These are phyloP conservation scores for Epichloe bromicola DNA, from an alignment of 2,329 filamentous ascomycete genomes.

Conservation along the genomic window DNA sequence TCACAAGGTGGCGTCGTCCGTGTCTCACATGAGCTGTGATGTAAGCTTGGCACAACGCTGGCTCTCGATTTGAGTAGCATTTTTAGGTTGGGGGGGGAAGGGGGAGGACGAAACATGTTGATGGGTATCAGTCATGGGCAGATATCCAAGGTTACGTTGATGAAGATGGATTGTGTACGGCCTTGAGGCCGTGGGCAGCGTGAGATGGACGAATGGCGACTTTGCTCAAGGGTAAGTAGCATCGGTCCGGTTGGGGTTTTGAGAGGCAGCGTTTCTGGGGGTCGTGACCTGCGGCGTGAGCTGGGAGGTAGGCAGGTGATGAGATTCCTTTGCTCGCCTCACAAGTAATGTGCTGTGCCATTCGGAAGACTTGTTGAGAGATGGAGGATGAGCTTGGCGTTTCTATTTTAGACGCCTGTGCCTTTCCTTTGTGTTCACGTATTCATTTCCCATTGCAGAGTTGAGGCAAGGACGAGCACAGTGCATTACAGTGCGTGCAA, in stretches of 20 bases:
- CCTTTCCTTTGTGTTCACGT: no score
- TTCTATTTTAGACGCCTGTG: no score
- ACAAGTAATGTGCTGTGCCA: no score
- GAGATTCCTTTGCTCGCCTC: no score
- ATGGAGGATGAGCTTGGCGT: no score
- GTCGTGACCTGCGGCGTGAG: conserved; percentile 1
- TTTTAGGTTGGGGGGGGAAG: not conserved
- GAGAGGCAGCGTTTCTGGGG: not conserved
- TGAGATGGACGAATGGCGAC: not conserved
- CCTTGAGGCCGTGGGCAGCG: no score
- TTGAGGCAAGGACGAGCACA: no score
- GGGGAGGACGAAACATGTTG: not conserved
- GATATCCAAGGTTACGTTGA: not conserved
- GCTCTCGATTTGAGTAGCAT: not conserved
- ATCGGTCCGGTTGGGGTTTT: no score
- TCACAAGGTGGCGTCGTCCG: not conserved
- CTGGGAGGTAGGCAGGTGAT: not conserved
- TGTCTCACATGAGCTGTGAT: conserved; percentile 4
- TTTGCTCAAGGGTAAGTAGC: no score
- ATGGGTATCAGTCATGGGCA: not conserved
- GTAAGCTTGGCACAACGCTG: not conserved
- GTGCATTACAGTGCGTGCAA: no score
- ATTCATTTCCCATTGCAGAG: no score
- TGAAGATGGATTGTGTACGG: not conserved
- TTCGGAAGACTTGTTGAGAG: no score